Evolutionary conservation across 768 basidiomycete species (phyloP).

Genomic region (Pleurotus djamor): DNA sequence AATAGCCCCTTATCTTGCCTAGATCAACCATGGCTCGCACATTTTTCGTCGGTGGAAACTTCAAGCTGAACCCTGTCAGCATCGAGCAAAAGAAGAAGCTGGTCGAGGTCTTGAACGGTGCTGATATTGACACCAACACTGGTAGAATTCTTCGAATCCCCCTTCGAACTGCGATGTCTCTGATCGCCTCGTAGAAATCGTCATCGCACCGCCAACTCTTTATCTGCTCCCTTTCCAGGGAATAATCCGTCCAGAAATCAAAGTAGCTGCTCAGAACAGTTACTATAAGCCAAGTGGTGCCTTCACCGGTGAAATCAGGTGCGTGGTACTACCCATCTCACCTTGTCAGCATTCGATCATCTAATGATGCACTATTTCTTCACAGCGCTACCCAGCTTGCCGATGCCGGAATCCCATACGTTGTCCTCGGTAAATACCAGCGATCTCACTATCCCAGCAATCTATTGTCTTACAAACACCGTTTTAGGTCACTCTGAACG

Average conservation of each 20-base stretch:
- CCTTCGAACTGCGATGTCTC: background rate
- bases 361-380: background rate
- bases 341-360: background rate
- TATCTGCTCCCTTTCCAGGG: conserved; percentile 79
- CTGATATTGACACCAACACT: conserved; percentile 70
- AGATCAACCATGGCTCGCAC: conserved; percentile 59
- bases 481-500: conserved; percentile 90
- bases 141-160: conserved; percentile 44
- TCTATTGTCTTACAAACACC: conserved; percentile 7
- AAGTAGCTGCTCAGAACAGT: conserved; percentile 90
- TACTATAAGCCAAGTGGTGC: conserved; percentile 85
- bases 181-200: background rate
- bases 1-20: background rate
- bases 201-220: conserved; percentile 87
- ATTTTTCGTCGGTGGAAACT: conserved; percentile 97
- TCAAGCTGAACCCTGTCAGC: conserved; percentile 92
- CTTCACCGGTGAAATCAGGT: conserved; percentile 98
- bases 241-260: conserved; percentile 60
- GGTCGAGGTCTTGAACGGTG: conserved; percentile 71
- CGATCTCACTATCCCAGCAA: background rate
- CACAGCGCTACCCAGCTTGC: conserved; percentile 77
- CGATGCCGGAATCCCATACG: conserved; percentile 86
- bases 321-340: conserved; percentile 12
- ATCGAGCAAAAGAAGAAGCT: conserved; percentile 63
- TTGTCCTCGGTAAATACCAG: conserved; percentile 71